Percentiles rank a stretch among this genome's conserved stretches.
These are phyloP conservation scores for Chamaenerion angustifolium DNA, from an alignment of 345 rosid species.

Conservation along the genomic window DNA sequence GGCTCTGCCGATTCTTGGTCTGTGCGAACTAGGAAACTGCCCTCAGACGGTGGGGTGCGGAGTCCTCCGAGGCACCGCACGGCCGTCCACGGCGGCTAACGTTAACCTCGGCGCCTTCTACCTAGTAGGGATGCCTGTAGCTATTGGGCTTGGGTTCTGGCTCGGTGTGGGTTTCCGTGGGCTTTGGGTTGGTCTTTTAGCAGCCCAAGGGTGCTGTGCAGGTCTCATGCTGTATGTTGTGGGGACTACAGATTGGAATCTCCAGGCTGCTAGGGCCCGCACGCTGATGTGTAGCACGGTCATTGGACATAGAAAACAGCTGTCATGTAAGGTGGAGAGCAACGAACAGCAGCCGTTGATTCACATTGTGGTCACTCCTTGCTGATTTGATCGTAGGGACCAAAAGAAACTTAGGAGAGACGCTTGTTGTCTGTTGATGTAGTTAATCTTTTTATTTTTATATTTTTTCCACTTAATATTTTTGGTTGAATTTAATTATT, in stretches of 20 bases:
- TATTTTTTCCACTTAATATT: not conserved
- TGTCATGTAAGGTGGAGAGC: not conserved
- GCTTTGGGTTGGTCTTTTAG: conserved; percentile 68
- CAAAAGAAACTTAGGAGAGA: not conserved
- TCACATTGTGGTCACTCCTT: conserved; percentile 7
- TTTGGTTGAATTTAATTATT: too few relatives aligned
- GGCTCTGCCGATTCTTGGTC: conserved; percentile 72
- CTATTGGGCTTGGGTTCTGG: conserved; percentile 64
- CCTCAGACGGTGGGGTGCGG: conserved; percentile 97
- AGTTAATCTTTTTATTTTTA: not conserved
- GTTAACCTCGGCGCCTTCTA: conserved; percentile 88
- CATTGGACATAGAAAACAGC: not conserved
- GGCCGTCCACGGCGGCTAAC: conserved; percentile 76
- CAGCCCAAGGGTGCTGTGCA: conserved; percentile 83
- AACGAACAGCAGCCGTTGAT: conserved; percentile 12
- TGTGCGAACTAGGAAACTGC: conserved; percentile 78
- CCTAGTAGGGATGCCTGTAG: conserved; percentile 92
- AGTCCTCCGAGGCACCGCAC: conserved; percentile 81
- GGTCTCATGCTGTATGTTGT: conserved; percentile 76
- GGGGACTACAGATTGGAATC: conserved; percentile 73
- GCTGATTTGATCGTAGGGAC: not conserved
- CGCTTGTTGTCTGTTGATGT: not conserved
- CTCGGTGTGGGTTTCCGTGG: conserved; percentile 61
- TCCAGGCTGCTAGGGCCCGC: conserved; percentile 49
- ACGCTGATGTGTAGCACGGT: conserved; percentile 25